These are phyloP conservation scores for Penicillium bialowiezense DNA, from an alignment of 495 filamentous ascomycete genomes.

Conservation along the genomic window DNA sequence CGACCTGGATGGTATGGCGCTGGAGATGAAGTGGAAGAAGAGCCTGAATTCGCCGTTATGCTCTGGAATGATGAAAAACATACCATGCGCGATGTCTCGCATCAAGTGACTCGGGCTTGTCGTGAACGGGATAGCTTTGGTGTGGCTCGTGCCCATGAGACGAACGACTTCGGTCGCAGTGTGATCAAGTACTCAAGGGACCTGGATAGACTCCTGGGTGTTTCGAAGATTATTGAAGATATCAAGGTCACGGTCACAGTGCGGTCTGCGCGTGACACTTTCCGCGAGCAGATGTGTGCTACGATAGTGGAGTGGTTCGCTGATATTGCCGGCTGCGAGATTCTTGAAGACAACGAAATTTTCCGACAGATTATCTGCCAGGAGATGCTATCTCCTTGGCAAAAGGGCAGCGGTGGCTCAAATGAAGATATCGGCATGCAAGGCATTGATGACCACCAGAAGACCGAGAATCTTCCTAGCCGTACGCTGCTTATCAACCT, in stretches of 20 bases:
- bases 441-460: conserved; percentile 87
- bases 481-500: conserved; percentile 40
- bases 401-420: conserved; percentile 76
- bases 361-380: conserved; percentile 81
- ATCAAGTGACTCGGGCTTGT: conserved; percentile 89
- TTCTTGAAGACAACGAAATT: conserved; percentile 75
- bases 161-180: conserved; percentile 80
- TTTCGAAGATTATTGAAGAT: conserved; percentile 82
- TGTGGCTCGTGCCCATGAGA: conserved; percentile 74
- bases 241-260: conserved; percentile 97
- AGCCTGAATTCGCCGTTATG: conserved; percentile 78
- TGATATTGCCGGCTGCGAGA: conserved; percentile 87
- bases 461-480: conserved; percentile 33
- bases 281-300: conserved; percentile 95
- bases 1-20: conserved; percentile 69
- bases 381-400: conserved; percentile 84
- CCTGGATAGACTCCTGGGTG: conserved; percentile 65
- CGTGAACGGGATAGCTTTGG: conserved; percentile 67
- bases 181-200: conserved; percentile 74
- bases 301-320: conserved; percentile 96
- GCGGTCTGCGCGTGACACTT: conserved; percentile 88
- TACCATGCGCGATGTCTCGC: conserved; percentile 83
- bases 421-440: conserved; percentile 80
- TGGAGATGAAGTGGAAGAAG: conserved; percentile 51
- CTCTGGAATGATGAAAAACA: conserved; percentile 99